Evolutionary conservation across 148 eudicot genomes (phyloP), one percentile per base, ranked within the genome.

Genomic region (Chenopodium suecicum): DNA sequence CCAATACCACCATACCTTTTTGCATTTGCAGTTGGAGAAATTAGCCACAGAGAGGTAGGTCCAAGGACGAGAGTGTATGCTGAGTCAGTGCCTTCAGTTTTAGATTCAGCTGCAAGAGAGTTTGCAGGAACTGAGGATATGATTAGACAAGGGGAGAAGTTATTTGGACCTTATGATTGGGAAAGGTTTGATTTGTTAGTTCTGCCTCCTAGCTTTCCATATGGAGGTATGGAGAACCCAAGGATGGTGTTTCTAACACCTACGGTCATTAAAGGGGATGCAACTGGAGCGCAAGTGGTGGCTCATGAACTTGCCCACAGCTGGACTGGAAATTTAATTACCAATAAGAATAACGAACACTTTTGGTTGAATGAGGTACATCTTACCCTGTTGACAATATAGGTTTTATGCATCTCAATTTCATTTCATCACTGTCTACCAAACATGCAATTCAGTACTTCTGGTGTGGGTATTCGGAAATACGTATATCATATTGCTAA

Each of bases 281-380:
- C 97, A 1, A 94, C 90, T 77, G 99, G 99, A 23, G 97, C 97
- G 1, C 99, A 94, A 88, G 97, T 96, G 29, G 99, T 96, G 85
- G 99, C 99, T 1, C 99, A 96, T 80, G 99, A 96, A 86, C 98
- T 96, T 75, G 99, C 98, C 75, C 99, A 96, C 88, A 94, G 99
- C 87, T 96, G 99, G 99, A 96, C 99, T 27, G 99, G 99, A 72
- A 96, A 96, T 84, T 88, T 96, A 72, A 94, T 96, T 37, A 96
- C 99, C 60, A 96, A 96, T 87, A 96, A 90, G 89, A 96, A 84
- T 60, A 96, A 96, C 84, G 99, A 96, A 22, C 98, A 96, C 81
- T 96, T 96, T 78, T 96, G 99, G 99, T 75, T 96, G 88, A 96
- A 96, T 83, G 99, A 96, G 99, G 99, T 95, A 91, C 60, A 1